These are phyloP conservation scores for Apiotrichum gracile DNA, from an alignment of 1,284 basidiomycete species.

Conservation along the genomic window DNA sequence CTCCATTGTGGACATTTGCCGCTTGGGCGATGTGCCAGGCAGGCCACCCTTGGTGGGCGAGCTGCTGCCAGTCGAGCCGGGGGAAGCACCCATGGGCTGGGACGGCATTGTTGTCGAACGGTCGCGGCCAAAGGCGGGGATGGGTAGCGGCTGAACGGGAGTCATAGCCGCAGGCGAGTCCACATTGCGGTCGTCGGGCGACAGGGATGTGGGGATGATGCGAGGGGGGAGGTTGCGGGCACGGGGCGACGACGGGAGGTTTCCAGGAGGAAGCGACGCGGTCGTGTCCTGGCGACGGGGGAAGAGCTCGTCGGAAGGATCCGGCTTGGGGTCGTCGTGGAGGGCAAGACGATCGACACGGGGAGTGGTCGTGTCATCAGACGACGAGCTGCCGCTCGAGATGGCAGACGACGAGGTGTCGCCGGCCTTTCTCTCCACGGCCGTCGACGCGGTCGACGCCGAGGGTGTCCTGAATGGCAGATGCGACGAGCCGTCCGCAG, in stretches of 20 bases:
- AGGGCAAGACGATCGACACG: constrained; percentile 22
- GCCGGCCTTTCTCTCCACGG: constrained; percentile 18
- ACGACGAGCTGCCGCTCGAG: constrained; percentile 11
- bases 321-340: constrained; percentile 32
- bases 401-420: background rate
- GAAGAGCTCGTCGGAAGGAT: constrained; percentile 63
- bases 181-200: background rate
- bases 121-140: constrained; percentile 1
- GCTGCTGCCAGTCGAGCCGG: background rate
- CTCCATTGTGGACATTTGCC: constrained; percentile 23
- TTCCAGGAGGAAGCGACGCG: constrained; percentile 51
- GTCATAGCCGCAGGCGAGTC: too few species aligned
- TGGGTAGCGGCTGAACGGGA: background rate
- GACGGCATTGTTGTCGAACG: constrained; percentile 13
- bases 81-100: background rate
- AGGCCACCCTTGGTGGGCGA: background rate
- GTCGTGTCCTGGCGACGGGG: constrained; percentile 64
- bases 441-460: constrained; percentile 26
- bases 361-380: constrained; percentile 20
- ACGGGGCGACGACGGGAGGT: constrained; percentile 7
- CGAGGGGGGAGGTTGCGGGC: constrained; percentile 1
- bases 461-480: constrained; percentile 37
- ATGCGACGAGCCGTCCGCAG: constrained; percentile 35
- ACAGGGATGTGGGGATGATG: background rate
- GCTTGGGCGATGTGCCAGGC: constrained; percentile 5